Evolutionary conservation across 2,329 filamentous ascomycete species (phyloP).

Genomic region (Byssothecium circinans): DNA sequence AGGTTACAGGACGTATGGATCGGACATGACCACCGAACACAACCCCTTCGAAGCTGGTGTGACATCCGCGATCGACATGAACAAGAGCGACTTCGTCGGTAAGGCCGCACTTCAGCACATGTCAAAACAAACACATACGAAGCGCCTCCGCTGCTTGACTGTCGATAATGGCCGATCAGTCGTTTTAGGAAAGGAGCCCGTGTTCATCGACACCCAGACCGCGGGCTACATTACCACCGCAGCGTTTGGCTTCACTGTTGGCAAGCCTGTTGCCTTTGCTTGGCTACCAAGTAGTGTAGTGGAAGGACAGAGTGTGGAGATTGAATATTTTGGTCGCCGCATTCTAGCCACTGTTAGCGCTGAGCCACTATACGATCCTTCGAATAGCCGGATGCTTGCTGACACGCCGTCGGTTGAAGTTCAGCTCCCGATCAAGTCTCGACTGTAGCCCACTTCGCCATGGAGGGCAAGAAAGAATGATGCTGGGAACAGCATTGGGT

Average conservation of each 20-base stretch:
- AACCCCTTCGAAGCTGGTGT: conserved; percentile 63
- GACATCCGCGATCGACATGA: conserved; percentile 51
- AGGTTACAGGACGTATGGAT: conserved; percentile 60
- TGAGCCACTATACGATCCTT: conserved; percentile 54
- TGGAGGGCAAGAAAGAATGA: neutral
- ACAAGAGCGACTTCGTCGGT: conserved; percentile 57
- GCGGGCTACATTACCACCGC: conserved; percentile 63
- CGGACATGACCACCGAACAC: conserved; percentile 63
- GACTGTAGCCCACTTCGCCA: neutral
- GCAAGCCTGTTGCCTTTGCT: conserved; percentile 62
- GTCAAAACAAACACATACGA: conserved; percentile 39
- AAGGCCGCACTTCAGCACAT: conserved; percentile 51
- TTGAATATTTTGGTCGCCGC: conserved; percentile 63
- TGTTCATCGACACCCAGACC: conserved; percentile 52
- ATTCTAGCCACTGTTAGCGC: conserved; percentile 57
- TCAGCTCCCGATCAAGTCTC: neutral
- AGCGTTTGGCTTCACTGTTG: conserved; percentile 61
- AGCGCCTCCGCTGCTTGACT: conserved; percentile 54
- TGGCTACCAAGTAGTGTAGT: conserved; percentile 55
- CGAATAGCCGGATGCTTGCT: conserved; percentile 39
- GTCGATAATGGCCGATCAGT: conserved; percentile 60
- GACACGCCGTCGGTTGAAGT: neutral
- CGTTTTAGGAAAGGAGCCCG: conserved; percentile 64
- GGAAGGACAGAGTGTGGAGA: conserved; percentile 57
- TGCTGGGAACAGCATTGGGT: neutral